Base-by-base conservation (phyloP, 176 grass and related monocot genomes). In the Zoysia japonica region DNA sequence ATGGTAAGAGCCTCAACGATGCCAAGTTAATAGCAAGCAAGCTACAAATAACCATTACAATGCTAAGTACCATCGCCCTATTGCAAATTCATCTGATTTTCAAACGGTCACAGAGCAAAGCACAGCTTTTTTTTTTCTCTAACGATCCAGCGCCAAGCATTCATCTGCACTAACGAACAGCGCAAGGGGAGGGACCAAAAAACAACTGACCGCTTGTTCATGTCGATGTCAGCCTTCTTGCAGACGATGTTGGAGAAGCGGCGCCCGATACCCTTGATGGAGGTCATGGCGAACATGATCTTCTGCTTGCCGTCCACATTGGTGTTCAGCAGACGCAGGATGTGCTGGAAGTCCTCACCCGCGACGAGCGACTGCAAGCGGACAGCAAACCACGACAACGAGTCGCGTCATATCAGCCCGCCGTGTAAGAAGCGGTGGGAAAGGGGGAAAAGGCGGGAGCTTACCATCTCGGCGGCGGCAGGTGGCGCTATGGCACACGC, bases 271-370 rank as follows among this genome's bases (percentile, higher is more conserved):
- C 91, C 94, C 87, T 97, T 97, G 82, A 97, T 97, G 87, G 90
- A 80, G 67, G 94, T 93, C 35, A 97, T 39, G 28, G 91, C 89
- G 56, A 89, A 93, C 94, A 93, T 97, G 77, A 97, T 97, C 91
- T 93, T 97, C 69, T 97, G 89, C 82, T 97, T 97, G 3, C 94
- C 94, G 64, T 97, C 94, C 11, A 97, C 91, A 82, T 97, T 97
- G 43, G 94, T 97, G 82, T 97, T 97, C 5, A 93, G 87, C 43
- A 97, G 63, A 93, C 94, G 94, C 55, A 97, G 87, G 57, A 97
- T 97, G 78, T 93, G 94, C 72, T 97, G 94, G 87, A 97, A 97
- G 62, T 97, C 94, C 78, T 97, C 94, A 47, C 88, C 82, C 39
- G 91, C 89, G 48, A 97, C 85, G 67, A 93, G 71, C 57, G 91